These are phyloP conservation scores for Penicillium ochrochloron DNA, from an alignment of 495 filamentous ascomycete species.

Conservation along the genomic window DNA sequence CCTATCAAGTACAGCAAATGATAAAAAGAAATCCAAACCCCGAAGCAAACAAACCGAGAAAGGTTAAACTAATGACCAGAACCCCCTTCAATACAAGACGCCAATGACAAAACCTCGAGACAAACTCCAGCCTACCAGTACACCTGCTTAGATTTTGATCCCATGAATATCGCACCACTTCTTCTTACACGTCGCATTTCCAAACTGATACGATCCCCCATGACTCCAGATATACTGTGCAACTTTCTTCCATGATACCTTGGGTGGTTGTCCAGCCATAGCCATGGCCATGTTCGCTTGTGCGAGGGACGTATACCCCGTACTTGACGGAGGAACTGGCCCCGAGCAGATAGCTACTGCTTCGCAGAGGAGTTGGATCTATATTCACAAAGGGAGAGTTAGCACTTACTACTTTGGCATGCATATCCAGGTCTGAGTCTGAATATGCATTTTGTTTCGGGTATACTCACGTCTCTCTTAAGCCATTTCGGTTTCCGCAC, in stretches of 20 bases:
- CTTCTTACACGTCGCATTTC: slow-evolving; percentile 86
- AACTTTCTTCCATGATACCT: slow-evolving; percentile 83
- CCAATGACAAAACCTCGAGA: neutral
- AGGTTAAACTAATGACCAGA: neutral
- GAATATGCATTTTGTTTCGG: neutral
- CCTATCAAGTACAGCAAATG: too few relatives aligned
- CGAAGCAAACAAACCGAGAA: neutral
- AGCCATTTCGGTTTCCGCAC: slow-evolving; percentile 81
- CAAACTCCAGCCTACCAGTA: neutral
- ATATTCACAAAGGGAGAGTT: neutral
- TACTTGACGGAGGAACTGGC: neutral
- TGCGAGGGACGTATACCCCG: neutral
- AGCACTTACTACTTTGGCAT: neutral
- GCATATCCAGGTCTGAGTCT: too few relatives aligned
- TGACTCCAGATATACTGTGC: slow-evolving; percentile 68
- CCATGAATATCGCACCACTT: slow-evolving; percentile 60
- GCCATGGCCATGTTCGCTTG: neutral
- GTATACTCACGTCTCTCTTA: slow-evolving; percentile 70
- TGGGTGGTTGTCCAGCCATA: slow-evolving; percentile 36
- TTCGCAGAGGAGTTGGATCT: slow-evolving; percentile 45
- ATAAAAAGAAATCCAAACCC: neutral
- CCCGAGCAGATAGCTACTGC: slow-evolving; percentile 43
- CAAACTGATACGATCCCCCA: slow-evolving; percentile 84
- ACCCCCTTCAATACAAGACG: neutral
- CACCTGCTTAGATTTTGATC: slow-evolving; percentile 13